A percentile compares a stretch with the other conserved stretches of the same genome.
Evolutionary conservation across 1,139 yeast species (phyloP).

Genomic region (Kazachstania sp.): DNA sequence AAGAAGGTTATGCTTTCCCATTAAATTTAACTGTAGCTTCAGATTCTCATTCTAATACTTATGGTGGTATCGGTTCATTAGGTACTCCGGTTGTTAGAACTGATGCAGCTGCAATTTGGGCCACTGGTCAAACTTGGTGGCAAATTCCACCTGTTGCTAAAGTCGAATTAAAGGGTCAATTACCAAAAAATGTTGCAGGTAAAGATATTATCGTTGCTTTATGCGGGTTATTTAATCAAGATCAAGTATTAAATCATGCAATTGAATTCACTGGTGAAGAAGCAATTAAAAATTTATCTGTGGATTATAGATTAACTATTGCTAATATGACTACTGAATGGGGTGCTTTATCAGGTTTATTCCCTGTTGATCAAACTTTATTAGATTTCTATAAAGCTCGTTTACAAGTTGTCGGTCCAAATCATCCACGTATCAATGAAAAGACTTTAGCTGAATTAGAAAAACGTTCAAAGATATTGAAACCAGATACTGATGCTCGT

Average conservation of each 20-base stretch:
- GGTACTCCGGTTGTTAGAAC: constrained; percentile 98
- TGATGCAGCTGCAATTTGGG: constrained; percentile 99
- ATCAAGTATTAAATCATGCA: constrained; percentile 94
- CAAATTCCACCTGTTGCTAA: constrained; percentile 98
- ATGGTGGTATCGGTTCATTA: constrained; percentile 91
- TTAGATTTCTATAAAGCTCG: constrained; percentile 68
- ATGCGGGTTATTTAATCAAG: constrained; percentile 92
- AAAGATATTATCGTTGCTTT: constrained; percentile 94
- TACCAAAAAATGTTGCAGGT: constrained; percentile 86
- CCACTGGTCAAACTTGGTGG: constrained; percentile 99
- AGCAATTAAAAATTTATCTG: constrained; percentile 61
- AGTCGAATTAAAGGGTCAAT: constrained; percentile 73
- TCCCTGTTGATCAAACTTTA: constrained; percentile 81
- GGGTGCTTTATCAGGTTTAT: constrained; percentile 96
- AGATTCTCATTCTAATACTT: constrained; percentile 94
- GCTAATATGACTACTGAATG: constrained; percentile 99
- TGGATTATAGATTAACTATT: constrained; percentile 89
- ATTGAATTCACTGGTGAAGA: constrained; percentile 93
- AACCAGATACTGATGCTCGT: constrained; percentile 65
- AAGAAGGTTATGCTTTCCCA: constrained; percentile 97
- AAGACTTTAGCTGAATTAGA: constrained; percentile 40
- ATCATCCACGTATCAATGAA: constrained; percentile 77
- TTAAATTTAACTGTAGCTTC: constrained; percentile 89
- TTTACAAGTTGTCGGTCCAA: constrained; percentile 55
- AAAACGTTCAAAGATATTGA: constrained; percentile 18